Evolutionary conservation across 2,329 filamentous ascomycete genomes (phyloP), one percentile per base, ranked within the genome.

Genomic region (Verticillium klebahnii): DNA sequence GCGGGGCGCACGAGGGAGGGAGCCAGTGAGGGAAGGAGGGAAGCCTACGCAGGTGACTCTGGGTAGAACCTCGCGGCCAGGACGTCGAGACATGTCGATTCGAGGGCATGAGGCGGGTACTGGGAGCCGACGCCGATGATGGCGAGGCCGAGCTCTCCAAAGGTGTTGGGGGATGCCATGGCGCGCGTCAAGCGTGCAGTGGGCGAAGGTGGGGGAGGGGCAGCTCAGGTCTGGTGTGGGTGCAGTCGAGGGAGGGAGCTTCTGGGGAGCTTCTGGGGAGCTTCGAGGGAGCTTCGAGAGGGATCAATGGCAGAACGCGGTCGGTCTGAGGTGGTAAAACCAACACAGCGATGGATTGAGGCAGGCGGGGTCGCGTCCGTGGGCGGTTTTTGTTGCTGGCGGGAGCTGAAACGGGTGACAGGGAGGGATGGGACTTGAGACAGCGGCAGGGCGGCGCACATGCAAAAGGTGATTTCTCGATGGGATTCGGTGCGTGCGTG

Each of bases 101-200:
- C 77, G 64, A 89, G 80, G 11, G 71, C 69, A 65, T 84, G 77
- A 2, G 85, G 84, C 23, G 87, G 87, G 66, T 89, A 89, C 68
- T 88, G 79, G 11, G 79, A 77, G 40, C 82, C 84, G 58, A 89
- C 69, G 12, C 87, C 87, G 52, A 83, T 75, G 64, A 89, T 84
- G 62, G 84, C 84, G 72, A 89, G 84, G 62, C 81, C 82, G 60
- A 89, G 78, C 67, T 83, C 80, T 61, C 76, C 77, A 63, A 80
- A 79, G 14, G 70, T 69, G 65, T 73, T 74, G 56, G 72, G 67
- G n/a, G 76, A 70, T 57, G 78, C 71, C 81, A 83, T 83, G 60
- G 19, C 45, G 54, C 63, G 64, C 50, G 64, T 60, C 60, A 59
- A 61, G 62, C 58, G 25, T 31, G n/a, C 19, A 8, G 34, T 12